Conservation (phyloP, 371 early-diverging fungal genomes). For the Apophysomyces trapeziformis region DNA sequence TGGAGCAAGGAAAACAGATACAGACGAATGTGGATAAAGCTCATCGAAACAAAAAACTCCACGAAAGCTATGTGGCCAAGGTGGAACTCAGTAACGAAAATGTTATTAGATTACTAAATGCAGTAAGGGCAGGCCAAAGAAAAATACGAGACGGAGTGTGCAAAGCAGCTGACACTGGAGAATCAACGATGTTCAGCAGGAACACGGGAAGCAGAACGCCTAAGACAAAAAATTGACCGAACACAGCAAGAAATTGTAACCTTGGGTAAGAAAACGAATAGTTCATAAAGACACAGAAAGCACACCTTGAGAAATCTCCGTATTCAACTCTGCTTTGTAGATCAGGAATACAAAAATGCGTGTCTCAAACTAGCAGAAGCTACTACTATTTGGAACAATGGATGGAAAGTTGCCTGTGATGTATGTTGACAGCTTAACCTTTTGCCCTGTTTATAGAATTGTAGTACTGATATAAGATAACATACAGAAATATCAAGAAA, state of each 20-base stretch:
- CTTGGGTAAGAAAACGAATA: slow-evolving; percentile 26
- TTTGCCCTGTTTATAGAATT: background rate
- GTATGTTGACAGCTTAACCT: slow-evolving; percentile 39
- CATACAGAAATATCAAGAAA: slow-evolving; percentile 71
- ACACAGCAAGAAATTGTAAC: slow-evolving; percentile 40
- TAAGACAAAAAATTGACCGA: slow-evolving; percentile 39
- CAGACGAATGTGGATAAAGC: slow-evolving; percentile 61
- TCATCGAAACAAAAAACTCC: slow-evolving; percentile 57
- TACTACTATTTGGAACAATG: slow-evolving; percentile 71
- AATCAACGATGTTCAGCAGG: slow-evolving; percentile 39
- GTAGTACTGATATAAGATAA: background rate
- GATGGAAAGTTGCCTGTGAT: slow-evolving; percentile 71
- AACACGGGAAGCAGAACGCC: slow-evolving; percentile 37
- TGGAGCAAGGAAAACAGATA: slow-evolving; percentile 15
- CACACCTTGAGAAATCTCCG: background rate
- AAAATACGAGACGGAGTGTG: slow-evolving; percentile 71
- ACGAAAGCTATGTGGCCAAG: slow-evolving; percentile 46
- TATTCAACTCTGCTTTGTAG: slow-evolving; percentile 27
- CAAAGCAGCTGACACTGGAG: slow-evolving; percentile 41
- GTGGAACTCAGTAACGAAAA: slow-evolving; percentile 16
- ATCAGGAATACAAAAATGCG: slow-evolving; percentile 73
- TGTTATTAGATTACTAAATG: slow-evolving; percentile 1
- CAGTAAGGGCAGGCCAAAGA: slow-evolving; percentile 55
- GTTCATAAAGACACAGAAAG: background rate
- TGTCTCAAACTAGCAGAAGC: slow-evolving; percentile 68